A percentile compares a stretch with the other conserved stretches of the same genome.
Evolutionary conservation across 1,284 basidiomycete genomes (phyloP).

Genomic region (Rhodofomes roseus): DNA sequence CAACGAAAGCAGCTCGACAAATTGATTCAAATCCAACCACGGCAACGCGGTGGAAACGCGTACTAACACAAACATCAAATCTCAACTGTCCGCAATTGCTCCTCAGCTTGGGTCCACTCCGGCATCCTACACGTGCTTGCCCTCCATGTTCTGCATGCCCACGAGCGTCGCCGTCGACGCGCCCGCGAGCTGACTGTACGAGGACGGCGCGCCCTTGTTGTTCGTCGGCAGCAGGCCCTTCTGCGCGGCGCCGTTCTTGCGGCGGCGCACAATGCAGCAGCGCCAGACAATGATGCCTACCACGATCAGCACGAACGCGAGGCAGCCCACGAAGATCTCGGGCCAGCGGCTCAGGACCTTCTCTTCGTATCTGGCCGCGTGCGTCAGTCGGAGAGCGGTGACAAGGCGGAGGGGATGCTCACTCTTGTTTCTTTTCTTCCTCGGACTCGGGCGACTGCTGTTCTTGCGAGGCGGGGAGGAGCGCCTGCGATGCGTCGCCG

Average conservation of each 20-base stretch:
- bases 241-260: slow-evolving; percentile 10
- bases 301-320: slow-evolving; percentile 47
- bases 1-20: neutral
- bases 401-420: slow-evolving; percentile 21
- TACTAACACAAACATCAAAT: neutral
- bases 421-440: slow-evolving; percentile 67
- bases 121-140: neutral
- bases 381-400: neutral
- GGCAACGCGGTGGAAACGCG: neutral
- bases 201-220: slow-evolving; percentile 4
- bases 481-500: slow-evolving; percentile 32
- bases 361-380: slow-evolving; percentile 41
- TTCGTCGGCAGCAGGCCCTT: slow-evolving; percentile 7
- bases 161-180: slow-evolving; percentile 7
- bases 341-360: slow-evolving; percentile 71
- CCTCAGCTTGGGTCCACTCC: neutral
- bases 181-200: slow-evolving; percentile 14
- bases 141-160: slow-evolving; percentile 3
- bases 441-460: slow-evolving; percentile 61
- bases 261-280: slow-evolving; percentile 49
- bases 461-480: slow-evolving; percentile 58
- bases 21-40: neutral
- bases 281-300: slow-evolving; percentile 55
- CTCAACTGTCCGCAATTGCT: neutral
- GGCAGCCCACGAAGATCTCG: slow-evolving; percentile 65